Evolutionary conservation across 2,329 filamentous ascomycete species (phyloP), one percentile per base, ranked within the genome.

Genomic region (Helotiales sp.): DNA sequence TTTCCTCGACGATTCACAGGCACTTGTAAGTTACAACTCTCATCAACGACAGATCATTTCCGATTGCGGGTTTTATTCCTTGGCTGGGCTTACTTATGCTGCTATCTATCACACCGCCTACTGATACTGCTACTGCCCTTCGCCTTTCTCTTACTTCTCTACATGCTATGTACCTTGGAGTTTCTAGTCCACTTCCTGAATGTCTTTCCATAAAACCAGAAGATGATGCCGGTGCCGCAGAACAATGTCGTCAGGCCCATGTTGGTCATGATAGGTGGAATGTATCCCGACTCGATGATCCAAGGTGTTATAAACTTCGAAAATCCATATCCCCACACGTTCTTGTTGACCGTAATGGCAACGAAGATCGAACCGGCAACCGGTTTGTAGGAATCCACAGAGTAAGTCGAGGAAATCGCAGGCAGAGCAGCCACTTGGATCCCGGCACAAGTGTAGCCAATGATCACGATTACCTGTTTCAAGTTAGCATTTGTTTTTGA

Each of bases 381-480:
- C 0, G 87, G 86, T 75, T 89, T 89, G 77, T 90, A 89, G 40
- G 81, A 85, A 74, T 89, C 87, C 17, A 89, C 82, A 0, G 85
- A 83, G 72, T 89, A 89, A 2, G 79, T 86, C 13, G 80, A 84
- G 2, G 80, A 81, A 63, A 89, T 89, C 11, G 84, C 82, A 0
- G 87, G 86, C 4, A 89, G 77, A 0, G 86, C 86, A 2, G 86
- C 83, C 17, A 89, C 86, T 73, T 88, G 85, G 50, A 89, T 85
- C 10, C 75, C 86, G 0, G 84, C 82, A 66, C 81, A 84, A 6
- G 83, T 82, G 73, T 84, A 89, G 6, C 86, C 87, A 61, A 89
- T 79, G 20, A 89, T 81, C 5, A 89, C 84, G 66, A 89, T 76
- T 1, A 73, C 64, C 73, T 74, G 28, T 17, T 55, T 37, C 15